Evolutionary conservation across 2,329 filamentous ascomycete species (phyloP).

Genomic region (Paecilomyces dactylethromorphus): DNA sequence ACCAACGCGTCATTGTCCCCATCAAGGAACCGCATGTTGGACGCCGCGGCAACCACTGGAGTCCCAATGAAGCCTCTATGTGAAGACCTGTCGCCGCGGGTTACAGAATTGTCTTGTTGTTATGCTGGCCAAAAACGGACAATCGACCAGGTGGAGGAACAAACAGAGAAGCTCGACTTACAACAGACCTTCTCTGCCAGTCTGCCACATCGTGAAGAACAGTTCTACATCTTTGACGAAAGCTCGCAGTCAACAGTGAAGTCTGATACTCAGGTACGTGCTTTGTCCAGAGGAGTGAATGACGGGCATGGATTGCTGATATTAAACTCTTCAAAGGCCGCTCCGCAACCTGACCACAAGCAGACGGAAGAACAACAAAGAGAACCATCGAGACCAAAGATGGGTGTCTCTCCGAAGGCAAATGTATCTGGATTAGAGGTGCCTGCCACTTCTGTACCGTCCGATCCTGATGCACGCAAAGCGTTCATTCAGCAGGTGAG

Average conservation of each 20-base stretch:
- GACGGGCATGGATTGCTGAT: not conserved
- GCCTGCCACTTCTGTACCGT: constrained; percentile 17
- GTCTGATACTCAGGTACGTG: constrained; percentile 11
- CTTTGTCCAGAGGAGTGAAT: not conserved
- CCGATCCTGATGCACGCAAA: constrained; percentile 30
- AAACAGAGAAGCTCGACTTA: constrained; percentile 14
- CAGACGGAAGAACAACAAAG: not conserved
- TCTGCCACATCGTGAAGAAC: constrained; percentile 5
- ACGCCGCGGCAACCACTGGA: constrained; percentile 19
- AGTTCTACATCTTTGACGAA: constrained; percentile 16
- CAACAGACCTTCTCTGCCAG: constrained; percentile 8
- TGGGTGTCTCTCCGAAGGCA: constrained; percentile 7
- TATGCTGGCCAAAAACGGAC: constrained; percentile 35
- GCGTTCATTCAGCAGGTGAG: constrained; percentile 35
- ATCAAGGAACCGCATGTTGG: constrained; percentile 12
- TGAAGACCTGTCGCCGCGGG: constrained; percentile 18
- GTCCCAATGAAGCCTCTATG: constrained; percentile 13
- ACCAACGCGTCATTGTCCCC: constrained; percentile 33
- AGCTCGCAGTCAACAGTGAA: constrained; percentile 9
- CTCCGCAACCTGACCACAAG: not conserved
- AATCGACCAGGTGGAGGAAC: constrained; percentile 31
- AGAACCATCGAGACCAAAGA: constrained; percentile 5
- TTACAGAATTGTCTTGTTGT: constrained; percentile 23
- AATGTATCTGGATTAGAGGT: constrained; percentile 4
- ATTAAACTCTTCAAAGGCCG: not conserved